phyloP scores from a whole-genome alignment of 176 grass and related monocot genomes.

The Musa schizocarpa region DNA sequence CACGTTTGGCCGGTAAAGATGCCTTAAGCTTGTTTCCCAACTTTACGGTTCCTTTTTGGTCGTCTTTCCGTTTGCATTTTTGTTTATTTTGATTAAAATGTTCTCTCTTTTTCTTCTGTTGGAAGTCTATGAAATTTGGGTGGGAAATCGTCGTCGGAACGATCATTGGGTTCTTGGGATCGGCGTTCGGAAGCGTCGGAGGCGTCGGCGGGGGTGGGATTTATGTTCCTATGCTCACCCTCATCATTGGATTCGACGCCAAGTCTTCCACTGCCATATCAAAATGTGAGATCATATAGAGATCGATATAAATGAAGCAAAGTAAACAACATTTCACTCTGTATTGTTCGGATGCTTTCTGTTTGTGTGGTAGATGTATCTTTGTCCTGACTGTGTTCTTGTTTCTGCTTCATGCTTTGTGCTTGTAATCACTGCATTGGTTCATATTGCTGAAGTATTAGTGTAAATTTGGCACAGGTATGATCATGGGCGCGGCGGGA shows the following conservation, averaged over 20 bases:
- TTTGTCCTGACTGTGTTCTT: not conserved
- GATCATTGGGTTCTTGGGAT: constrained; percentile 21
- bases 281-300: constrained; percentile 15
- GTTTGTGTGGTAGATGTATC: not conserved
- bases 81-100: not conserved
- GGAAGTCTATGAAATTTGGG: constrained; percentile 20
- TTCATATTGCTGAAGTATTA: not conserved
- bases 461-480: constrained; percentile 5
- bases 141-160: constrained; percentile 19
- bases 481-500: constrained; percentile 18
- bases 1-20: constrained; percentile 23
- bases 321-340: not conserved
- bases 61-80: not conserved
- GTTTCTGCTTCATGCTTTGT: not conserved
- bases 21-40: not conserved
- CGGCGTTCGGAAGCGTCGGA: constrained; percentile 22
- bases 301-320: too few species aligned
- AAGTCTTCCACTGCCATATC: constrained; percentile 29
- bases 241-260: constrained; percentile 26
- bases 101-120: not conserved
- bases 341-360: not conserved
- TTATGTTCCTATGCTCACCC: constrained; percentile 25
- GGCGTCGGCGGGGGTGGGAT: constrained; percentile 26
- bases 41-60: not conserved
- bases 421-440: not conserved